Percentiles rank a stretch among this genome's conserved stretches.
Conservation (phyloP, 2,329 filamentous ascomycete genomes). For the Fusarium transvaalense region DNA sequence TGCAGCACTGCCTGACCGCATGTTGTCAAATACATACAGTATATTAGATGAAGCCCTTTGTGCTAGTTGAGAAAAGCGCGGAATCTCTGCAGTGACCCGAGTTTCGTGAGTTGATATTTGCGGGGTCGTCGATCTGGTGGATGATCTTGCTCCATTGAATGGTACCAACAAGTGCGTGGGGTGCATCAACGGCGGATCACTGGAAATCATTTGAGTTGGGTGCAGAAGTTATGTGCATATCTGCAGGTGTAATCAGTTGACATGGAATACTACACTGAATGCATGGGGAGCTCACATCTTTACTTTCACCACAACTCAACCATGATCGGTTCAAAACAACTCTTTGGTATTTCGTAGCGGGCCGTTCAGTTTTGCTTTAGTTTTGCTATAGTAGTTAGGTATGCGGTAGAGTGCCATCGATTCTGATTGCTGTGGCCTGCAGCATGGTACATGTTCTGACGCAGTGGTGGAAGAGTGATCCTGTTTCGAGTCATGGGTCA, state of each 20-base stretch:
- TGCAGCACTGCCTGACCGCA: constrained; percentile 7
- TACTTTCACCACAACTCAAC: too few species aligned
- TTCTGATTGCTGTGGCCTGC: background rate
- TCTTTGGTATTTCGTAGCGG: background rate
- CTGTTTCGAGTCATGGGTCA: background rate
- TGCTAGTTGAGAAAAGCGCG: background rate
- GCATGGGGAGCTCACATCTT: background rate
- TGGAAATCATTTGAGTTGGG: constrained; percentile 16
- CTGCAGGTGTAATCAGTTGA: background rate
- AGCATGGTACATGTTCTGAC: background rate
- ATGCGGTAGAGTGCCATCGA: background rate
- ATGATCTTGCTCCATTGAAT: constrained; percentile 37
- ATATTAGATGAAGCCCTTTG: background rate
- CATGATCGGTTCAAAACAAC: background rate
- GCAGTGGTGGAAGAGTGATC: background rate
- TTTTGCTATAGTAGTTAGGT: too few species aligned
- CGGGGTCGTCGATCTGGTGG: constrained; percentile 47
- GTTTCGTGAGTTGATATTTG: constrained; percentile 31
- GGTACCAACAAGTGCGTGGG: constrained; percentile 39
- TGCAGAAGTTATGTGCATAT: background rate
- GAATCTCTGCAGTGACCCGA: background rate
- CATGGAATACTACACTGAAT: too few species aligned
- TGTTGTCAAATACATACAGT: background rate
- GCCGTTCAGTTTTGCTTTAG: too few species aligned
- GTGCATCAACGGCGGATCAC: constrained; percentile 36